phyloP scores from a whole-genome alignment of 2,329 filamentous ascomycete genomes.

The Daldinia eschscholtzii region DNA sequence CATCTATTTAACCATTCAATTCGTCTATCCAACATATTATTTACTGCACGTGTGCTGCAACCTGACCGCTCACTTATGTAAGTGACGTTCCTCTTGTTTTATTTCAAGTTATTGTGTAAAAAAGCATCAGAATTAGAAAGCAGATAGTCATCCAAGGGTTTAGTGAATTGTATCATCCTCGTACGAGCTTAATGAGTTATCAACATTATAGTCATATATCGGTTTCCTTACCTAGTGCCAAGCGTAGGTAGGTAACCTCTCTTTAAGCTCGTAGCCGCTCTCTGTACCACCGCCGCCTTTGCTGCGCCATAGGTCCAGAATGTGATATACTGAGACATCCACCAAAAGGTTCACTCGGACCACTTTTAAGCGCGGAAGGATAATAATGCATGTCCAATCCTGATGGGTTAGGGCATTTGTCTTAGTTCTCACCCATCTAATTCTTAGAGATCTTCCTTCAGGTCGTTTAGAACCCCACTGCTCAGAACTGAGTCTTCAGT shows the following conservation, averaged over 20 bases:
- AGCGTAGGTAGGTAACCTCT: background rate
- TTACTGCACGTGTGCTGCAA: conserved; percentile 9
- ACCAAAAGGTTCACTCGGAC: background rate
- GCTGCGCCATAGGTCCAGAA: background rate
- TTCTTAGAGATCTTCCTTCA: background rate
- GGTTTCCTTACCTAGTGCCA: background rate
- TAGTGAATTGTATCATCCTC: too few relatives aligned
- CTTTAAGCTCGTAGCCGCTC: conserved; percentile 1
- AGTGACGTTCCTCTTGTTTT: conserved; percentile 14
- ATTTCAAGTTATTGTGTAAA: background rate
- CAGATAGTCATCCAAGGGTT: too few relatives aligned
- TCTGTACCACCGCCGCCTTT: background rate
- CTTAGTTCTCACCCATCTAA: background rate
- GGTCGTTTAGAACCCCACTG: background rate
- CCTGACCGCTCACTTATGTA: conserved; percentile 24
- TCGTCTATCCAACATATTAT: conserved; percentile 13
- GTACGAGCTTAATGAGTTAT: too few relatives aligned
- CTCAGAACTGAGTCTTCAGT: background rate
- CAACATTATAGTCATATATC: background rate
- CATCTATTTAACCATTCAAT: conserved; percentile 36
- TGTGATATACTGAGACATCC: background rate
- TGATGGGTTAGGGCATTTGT: background rate
- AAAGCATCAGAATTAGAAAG: too few relatives aligned
- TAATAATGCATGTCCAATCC: background rate
- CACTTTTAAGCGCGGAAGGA: background rate